Conservation (phyloP, 2,329 filamentous ascomycete species). For the Neonectria magnoliae region DNA sequence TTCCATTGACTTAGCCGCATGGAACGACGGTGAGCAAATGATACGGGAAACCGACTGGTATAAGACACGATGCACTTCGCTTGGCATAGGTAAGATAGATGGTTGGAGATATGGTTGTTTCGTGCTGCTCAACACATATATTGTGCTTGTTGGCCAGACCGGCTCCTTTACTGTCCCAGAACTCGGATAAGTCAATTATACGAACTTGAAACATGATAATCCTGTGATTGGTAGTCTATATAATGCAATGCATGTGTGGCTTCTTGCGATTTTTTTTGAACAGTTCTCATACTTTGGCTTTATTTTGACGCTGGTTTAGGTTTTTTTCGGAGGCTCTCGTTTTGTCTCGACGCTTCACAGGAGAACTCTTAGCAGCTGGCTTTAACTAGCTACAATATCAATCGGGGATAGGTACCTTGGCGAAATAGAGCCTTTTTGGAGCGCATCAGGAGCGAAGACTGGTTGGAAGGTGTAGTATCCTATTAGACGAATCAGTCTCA, state of each 20-base stretch:
- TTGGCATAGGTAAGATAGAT: neutral
- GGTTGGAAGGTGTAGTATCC: constrained; percentile 53
- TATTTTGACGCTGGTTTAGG: constrained; percentile 23
- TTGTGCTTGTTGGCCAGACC: neutral
- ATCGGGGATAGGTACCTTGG: constrained; percentile 21
- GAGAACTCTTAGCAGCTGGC: neutral
- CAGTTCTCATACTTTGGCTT: neutral
- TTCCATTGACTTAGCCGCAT: too few species aligned
- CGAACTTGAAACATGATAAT: neutral
- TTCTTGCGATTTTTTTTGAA: neutral
- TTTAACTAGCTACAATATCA: too few species aligned
- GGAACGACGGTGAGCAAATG: neutral
- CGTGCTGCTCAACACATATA: neutral
- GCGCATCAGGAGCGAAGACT: constrained; percentile 41
- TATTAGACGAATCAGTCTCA: constrained; percentile 31
- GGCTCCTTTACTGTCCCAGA: neutral
- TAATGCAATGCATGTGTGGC: too few species aligned
- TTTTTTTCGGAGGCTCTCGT: constrained; percentile 23
- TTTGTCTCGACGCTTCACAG: constrained; percentile 24
- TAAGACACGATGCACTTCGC: neutral
- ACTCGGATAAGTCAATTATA: neutral
- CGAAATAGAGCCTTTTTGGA: constrained; percentile 18
- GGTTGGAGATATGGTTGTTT: neutral
- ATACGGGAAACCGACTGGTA: neutral
- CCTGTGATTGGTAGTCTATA: too few species aligned